Evolutionary conservation across 768 basidiomycete species (phyloP).

Genomic region (Boletus rex-veris): DNA sequence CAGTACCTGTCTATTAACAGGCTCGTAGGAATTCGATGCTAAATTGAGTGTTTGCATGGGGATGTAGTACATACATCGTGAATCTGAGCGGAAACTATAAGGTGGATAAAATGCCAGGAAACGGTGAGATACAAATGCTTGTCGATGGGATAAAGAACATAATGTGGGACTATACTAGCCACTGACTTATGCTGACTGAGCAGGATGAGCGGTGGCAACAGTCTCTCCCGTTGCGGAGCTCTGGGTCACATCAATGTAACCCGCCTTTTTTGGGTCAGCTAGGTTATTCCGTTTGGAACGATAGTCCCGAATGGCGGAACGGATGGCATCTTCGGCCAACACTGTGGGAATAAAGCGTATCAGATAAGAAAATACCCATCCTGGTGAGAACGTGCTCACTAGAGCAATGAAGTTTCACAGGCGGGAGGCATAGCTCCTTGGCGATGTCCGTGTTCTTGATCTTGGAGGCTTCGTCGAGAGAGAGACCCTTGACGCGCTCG

Average conservation of each 20-base stretch:
- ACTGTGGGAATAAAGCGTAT: constrained; percentile 46
- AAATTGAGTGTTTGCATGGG: constrained; percentile 6
- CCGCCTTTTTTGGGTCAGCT: constrained; percentile 50
- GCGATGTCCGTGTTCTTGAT: constrained; percentile 99
- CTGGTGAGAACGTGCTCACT: constrained; percentile 49
- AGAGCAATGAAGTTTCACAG: constrained; percentile 94
- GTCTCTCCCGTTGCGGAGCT: constrained; percentile 52
- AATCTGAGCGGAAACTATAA: constrained; percentile 11
- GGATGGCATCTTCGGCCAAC: constrained; percentile 98
- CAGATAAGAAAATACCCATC: constrained; percentile 17
- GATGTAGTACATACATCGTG: constrained; percentile 10
- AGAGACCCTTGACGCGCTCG: constrained; percentile 93
- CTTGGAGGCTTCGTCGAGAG: constrained; percentile 88
- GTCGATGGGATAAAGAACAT: neutral
- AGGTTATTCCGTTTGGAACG: constrained; percentile 69
- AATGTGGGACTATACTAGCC: neutral
- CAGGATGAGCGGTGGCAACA: constrained; percentile 48
- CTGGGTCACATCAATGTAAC: constrained; percentile 70
- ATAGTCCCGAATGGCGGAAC: constrained; percentile 96
- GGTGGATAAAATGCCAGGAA: constrained; percentile 18
- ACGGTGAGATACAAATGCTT: neutral
- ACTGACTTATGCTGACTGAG: constrained; percentile 24
- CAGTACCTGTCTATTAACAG: neutral
- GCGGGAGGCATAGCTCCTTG: constrained; percentile 91
- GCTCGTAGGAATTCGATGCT: constrained; percentile 1